Evolutionary conservation across 768 basidiomycete genomes (phyloP).

Genomic region (Phaffia tasmanica): DNA sequence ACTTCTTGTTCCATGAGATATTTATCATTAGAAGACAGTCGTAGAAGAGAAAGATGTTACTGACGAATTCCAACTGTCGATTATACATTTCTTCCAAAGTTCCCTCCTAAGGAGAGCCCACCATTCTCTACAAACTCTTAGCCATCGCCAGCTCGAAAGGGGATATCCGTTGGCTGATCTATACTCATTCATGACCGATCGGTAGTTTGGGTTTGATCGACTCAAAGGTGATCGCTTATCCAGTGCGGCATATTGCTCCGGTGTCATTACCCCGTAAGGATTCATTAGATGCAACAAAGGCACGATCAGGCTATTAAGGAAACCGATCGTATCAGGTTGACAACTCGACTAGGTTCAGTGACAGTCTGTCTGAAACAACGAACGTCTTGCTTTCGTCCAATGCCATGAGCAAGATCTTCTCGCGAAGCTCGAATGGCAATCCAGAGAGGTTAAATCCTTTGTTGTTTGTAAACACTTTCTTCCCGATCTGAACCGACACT

Average conservation of each 20-base stretch:
- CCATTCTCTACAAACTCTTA: conserved; percentile 30
- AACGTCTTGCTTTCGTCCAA: conserved; percentile 20
- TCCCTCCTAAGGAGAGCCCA: conserved; percentile 27
- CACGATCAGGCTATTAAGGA: conserved; percentile 29
- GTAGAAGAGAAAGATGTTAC: neutral
- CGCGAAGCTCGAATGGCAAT: conserved; percentile 31
- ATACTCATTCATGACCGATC: conserved; percentile 29
- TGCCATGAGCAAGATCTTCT: conserved; percentile 31
- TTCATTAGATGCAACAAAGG: conserved; percentile 27
- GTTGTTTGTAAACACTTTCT: conserved; percentile 29
- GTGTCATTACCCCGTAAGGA: conserved; percentile 22
- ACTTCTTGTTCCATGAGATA: neutral
- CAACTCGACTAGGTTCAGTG: neutral
- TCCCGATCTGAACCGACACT: no score
- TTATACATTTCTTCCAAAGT: conserved; percentile 29
- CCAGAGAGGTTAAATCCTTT: conserved; percentile 29
- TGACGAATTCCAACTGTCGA: conserved; percentile 22
- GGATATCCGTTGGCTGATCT: conserved; percentile 32
- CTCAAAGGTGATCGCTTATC: conserved; percentile 28
- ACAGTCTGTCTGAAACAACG: neutral
- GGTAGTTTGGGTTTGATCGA: conserved; percentile 29
- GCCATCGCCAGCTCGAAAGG: conserved; percentile 32
- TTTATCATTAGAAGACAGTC: neutral
- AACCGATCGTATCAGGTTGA: neutral
- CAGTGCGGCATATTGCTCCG: conserved; percentile 18